Percentiles rank a stretch among this genome's conserved stretches.
phyloP scores from a whole-genome alignment of 139 green algal genomes.

The Chlamydomonas sphaeroides region DNA sequence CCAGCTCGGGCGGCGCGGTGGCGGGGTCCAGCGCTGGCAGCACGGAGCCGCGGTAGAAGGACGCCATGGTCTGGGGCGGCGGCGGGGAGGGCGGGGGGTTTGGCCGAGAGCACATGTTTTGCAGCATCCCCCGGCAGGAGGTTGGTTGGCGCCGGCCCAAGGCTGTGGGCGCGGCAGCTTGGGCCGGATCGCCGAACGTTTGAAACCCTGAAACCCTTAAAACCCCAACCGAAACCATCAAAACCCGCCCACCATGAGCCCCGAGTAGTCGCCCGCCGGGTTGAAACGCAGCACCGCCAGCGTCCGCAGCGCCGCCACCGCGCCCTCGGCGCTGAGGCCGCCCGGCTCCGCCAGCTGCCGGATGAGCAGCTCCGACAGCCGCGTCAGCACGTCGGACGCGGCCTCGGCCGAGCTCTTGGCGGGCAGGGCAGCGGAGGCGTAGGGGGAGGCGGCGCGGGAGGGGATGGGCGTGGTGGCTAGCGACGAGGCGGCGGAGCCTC shows the following conservation, averaged over 20 bases:
- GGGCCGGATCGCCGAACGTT: no score
- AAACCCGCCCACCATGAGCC: constrained; percentile 19
- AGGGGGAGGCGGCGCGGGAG: no score
- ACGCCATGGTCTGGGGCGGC: constrained; percentile 14
- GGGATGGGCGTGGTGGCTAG: no score
- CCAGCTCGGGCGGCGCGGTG: background rate
- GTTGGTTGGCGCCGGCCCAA: no score
- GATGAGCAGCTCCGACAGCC: constrained; percentile 22
- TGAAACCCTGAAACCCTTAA: no score
- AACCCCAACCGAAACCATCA: no score
- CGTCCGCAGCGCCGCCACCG: constrained; percentile 16
- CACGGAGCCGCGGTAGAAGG: constrained; percentile 28
- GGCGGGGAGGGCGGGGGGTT: no score
- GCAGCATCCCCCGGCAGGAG: no score
- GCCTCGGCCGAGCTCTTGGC: background rate
- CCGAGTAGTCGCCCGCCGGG: constrained; percentile 8
- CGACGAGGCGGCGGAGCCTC: background rate
- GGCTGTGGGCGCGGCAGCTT: no score
- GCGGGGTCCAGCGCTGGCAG: constrained; percentile 6
- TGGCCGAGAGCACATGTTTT: no score
- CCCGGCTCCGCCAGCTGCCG: constrained; percentile 10
- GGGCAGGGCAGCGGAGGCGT: background rate
- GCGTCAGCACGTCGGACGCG: constrained; percentile 2
- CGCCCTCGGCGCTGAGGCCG: constrained; percentile 8
- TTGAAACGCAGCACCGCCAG: constrained; percentile 31